Conservation (phyloP, 306 rosid genomes). For the Astragalus glycyphyllos region DNA sequence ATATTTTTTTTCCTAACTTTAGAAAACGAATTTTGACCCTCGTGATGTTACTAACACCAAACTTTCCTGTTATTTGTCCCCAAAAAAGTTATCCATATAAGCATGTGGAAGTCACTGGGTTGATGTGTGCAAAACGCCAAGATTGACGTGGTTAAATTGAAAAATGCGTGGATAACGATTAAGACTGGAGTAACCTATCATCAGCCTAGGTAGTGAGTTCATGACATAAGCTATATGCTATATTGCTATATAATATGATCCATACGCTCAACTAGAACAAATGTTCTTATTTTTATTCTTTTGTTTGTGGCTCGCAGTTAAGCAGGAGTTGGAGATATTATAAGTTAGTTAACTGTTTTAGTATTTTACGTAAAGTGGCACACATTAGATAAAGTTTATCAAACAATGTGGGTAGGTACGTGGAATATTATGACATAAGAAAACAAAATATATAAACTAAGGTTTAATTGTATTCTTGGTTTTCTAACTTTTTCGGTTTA, state of each 20-base stretch:
- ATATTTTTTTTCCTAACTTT: background rate
- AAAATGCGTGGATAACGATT: conserved; percentile 52
- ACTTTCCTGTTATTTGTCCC: conserved; percentile 33
- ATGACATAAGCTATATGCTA: background rate
- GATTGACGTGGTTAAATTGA: conserved; percentile 45
- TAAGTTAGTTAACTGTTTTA: background rate
- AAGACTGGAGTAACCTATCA: conserved; percentile 41
- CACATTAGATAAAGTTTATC: conserved; percentile 6
- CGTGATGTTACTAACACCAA: conserved; percentile 22
- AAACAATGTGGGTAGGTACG: conserved; percentile 14
- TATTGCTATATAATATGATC: too few species aligned
- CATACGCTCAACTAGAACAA: background rate
- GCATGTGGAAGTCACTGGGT: conserved; percentile 39
- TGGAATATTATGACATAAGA: conserved; percentile 39
- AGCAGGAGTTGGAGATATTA: background rate
- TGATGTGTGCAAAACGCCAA: conserved; percentile 51
- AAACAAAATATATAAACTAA: background rate
- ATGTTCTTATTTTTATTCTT: background rate
- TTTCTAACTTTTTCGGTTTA: too few species aligned
- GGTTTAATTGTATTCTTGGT: too few species aligned
- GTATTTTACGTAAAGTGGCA: conserved; percentile 27
- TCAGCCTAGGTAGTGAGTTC: background rate
- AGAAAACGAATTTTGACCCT: conserved; percentile 2
- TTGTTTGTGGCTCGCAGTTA: background rate
- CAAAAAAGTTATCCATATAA: conserved; percentile 17